phyloP scores from a whole-genome alignment of 345 rosid genomes.

The Brassica nigra region DNA sequence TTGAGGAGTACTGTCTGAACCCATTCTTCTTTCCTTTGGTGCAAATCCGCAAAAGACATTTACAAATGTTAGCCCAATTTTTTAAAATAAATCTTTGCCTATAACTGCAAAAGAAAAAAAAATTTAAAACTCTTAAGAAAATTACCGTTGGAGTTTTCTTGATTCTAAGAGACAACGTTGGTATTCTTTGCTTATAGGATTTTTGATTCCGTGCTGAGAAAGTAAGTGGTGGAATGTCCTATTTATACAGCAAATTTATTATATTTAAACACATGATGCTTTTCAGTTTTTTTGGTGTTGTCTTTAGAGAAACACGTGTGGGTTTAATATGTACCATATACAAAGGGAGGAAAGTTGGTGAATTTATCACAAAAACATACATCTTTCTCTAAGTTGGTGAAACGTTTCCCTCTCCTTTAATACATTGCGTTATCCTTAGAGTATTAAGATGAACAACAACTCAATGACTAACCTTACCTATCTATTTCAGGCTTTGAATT shows the following conservation, averaged over 20 bases:
- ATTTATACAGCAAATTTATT: constrained; percentile 6
- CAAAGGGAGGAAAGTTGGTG: constrained; percentile 23
- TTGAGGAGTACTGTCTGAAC: not conserved
- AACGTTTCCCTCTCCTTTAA: not conserved
- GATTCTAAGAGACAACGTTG: not conserved
- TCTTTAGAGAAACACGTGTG: not conserved
- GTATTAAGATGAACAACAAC: not conserved
- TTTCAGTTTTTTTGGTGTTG: not conserved
- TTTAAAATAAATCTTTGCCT: not conserved
- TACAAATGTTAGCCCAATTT: not conserved
- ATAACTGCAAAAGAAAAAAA: not conserved
- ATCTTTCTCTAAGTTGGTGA: not conserved
- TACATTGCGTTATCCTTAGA: not conserved
- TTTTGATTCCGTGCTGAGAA: constrained; percentile 7
- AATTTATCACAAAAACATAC: not conserved
- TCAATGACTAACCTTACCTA: not conserved
- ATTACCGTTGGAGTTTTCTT: constrained; percentile 22
- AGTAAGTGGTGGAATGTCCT: not conserved
- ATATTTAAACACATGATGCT: not conserved
- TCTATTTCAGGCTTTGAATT: not conserved
- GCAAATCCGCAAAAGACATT: not conserved
- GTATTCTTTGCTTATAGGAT: not conserved
- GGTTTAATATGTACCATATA: not conserved
- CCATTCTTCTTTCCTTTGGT: constrained; percentile 16
- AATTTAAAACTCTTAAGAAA: not conserved